Conservation (phyloP, 2,329 filamentous ascomycete genomes). For the Cladosporium sp. region DNA sequence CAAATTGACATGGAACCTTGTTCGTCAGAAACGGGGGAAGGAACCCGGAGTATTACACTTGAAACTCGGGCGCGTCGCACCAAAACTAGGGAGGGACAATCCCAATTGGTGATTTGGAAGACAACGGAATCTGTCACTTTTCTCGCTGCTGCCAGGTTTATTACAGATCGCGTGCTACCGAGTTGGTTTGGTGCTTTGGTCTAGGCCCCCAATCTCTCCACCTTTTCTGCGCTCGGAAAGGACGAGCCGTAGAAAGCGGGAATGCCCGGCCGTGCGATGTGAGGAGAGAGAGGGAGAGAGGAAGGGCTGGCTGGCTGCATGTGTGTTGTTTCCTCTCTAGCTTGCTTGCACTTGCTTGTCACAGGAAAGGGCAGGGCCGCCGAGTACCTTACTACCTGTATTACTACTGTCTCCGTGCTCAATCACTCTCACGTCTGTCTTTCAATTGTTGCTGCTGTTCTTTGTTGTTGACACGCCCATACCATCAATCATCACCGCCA, state of each 20-base stretch:
- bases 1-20: background rate
- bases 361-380: background rate
- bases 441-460: background rate
- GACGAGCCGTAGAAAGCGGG: background rate
- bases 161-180: background rate
- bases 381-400: background rate
- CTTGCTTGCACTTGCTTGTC: background rate
- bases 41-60: background rate
- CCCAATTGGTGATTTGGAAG: background rate
- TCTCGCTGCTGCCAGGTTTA: background rate
- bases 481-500: background rate
- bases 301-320: background rate
- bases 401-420: background rate
- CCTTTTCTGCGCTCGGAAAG: background rate
- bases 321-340: background rate
- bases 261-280: background rate
- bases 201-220: background rate
- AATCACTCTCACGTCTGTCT: background rate
- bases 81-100: background rate
- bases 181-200: background rate
- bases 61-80: background rate
- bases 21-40: background rate
- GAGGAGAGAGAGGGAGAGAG: too few species aligned
- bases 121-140: background rate
- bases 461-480: background rate